Evolutionary conservation across 2,329 filamentous ascomycete species (phyloP).

Genomic region (Xylaria sp.): DNA sequence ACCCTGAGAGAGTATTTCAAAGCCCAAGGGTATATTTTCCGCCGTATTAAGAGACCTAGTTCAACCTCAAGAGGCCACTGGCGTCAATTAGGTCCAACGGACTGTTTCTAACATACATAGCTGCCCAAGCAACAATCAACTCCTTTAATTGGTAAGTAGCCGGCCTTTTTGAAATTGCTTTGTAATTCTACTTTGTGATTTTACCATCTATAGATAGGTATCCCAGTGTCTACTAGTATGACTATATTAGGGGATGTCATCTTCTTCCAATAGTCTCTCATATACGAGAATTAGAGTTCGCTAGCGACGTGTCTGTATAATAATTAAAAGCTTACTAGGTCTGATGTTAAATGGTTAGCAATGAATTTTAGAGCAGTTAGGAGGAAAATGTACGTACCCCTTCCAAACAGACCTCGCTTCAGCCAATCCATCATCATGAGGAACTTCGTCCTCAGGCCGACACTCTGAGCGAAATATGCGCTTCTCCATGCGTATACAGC

Average conservation of each 20-base stretch:
- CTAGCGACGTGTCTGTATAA: background rate
- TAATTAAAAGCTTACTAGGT: conserved; percentile 42
- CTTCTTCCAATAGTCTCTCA: background rate
- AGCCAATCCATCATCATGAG: conserved; percentile 97
- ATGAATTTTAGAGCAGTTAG: background rate
- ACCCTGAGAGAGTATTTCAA: too few relatives aligned
- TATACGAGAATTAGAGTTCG: background rate
- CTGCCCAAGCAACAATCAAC: too few relatives aligned
- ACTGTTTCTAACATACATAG: too few relatives aligned
- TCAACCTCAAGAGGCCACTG: too few relatives aligned
- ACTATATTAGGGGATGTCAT: background rate
- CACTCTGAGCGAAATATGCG: conserved; percentile 96
- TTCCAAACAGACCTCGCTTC: conserved; percentile 93
- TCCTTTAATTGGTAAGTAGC: background rate
- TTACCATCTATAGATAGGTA: background rate
- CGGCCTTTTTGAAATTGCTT: too few relatives aligned
- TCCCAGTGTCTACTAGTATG: too few relatives aligned
- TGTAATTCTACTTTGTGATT: background rate
- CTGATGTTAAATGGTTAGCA: conserved; percentile 25
- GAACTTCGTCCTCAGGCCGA: conserved; percentile 86
- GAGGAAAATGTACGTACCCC: conserved; percentile 69
- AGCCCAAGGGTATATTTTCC: too few relatives aligned
- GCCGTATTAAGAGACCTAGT: too few relatives aligned
- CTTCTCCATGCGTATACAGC: conserved; percentile 96
- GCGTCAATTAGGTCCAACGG: too few relatives aligned